These are phyloP conservation scores for Colletotrichum sp. DNA, from an alignment of 2,329 filamentous ascomycete species.

Conservation along the genomic window DNA sequence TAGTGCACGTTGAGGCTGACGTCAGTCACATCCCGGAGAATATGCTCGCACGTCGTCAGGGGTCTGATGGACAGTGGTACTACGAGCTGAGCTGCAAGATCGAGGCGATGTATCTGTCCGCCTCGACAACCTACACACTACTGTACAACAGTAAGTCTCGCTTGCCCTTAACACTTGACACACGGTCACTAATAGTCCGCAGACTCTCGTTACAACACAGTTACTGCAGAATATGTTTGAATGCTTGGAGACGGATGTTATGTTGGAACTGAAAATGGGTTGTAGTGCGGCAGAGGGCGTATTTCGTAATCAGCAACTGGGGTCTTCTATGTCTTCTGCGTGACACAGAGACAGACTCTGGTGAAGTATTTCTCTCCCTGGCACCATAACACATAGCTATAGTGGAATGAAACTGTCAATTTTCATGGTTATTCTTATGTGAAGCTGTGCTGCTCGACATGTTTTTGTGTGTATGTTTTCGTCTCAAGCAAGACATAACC, in stretches of 20 bases:
- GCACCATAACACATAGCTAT: not conserved
- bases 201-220: constrained; percentile 45
- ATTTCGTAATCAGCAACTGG: not conserved
- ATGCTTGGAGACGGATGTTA: not conserved
- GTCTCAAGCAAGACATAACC: not conserved
- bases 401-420: not conserved
- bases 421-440: not conserved
- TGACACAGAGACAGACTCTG: not conserved
- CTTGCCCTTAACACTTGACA: not conserved
- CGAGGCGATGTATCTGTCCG: constrained; percentile 46
- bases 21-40: constrained; percentile 45
- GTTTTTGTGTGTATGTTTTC: not conserved
- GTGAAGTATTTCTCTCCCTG: not conserved
- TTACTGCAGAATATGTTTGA: constrained; percentile 48
- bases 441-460: not conserved
- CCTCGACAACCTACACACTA: constrained; percentile 47
- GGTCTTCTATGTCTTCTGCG: not conserved
- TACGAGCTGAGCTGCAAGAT: constrained; percentile 45
- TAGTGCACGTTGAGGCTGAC: constrained; percentile 45
- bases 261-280: not conserved
- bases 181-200: constrained; percentile 21
- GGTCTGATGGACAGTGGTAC: constrained; percentile 42
- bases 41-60: constrained; percentile 34
- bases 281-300: not conserved
- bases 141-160: constrained; percentile 42